These are phyloP conservation scores for Marasmius oreades DNA, from an alignment of 1,284 basidiomycete genomes.

Conservation along the genomic window DNA sequence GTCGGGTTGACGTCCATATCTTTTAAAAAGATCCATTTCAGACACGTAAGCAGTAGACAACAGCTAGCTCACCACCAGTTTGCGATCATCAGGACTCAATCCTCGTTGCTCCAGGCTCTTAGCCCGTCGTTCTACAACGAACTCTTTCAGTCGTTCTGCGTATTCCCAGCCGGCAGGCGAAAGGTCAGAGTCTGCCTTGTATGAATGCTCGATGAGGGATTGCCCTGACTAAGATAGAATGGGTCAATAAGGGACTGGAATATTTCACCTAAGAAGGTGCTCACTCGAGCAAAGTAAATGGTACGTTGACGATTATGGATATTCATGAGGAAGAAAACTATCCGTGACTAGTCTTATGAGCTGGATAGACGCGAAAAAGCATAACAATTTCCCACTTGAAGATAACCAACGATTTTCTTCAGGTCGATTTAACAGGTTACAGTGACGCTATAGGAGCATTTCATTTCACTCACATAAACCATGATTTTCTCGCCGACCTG, in stretches of 20 bases:
- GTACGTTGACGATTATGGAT: constrained; percentile 91
- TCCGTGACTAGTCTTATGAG: constrained; percentile 62
- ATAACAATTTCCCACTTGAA: constrained; percentile 50
- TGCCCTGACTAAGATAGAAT: constrained; percentile 72
- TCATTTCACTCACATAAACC: constrained; percentile 64
- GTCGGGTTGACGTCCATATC: constrained; percentile 96
- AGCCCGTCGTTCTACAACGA: constrained; percentile 74
- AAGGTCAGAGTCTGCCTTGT: constrained; percentile 97
- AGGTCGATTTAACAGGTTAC: constrained; percentile 12
- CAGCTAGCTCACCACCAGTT: constrained; percentile 61
- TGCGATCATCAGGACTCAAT: constrained; percentile 58
- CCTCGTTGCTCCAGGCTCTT: constrained; percentile 69
- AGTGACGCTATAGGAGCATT: neutral
- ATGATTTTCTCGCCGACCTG: constrained; percentile 92
- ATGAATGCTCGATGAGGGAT: constrained; percentile 97
- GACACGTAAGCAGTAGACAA: neutral
- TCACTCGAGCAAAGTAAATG: constrained; percentile 89
- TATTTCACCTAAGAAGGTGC: constrained; percentile 22
- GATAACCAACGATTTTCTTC: constrained; percentile 84
- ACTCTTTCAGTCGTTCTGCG: constrained; percentile 81
- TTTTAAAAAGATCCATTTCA: constrained; percentile 27
- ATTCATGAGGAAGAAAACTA: constrained; percentile 98
- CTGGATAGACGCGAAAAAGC: neutral
- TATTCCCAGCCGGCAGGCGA: constrained; percentile 96
- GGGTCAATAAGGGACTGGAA: neutral